Conservation (phyloP, 129 eudicot genomes). For the Flaveria linearis region DNA sequence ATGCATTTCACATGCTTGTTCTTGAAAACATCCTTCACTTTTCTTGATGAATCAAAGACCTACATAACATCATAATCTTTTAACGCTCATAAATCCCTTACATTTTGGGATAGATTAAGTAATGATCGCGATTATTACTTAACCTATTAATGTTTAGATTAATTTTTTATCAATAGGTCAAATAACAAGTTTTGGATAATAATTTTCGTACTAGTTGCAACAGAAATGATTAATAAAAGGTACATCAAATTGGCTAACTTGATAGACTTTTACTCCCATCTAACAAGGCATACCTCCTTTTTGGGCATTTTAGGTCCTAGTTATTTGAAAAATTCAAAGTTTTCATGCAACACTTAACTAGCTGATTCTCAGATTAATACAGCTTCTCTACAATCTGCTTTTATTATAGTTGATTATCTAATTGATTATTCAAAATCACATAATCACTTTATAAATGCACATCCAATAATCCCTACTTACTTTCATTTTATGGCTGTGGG, state of each 20-base stretch:
- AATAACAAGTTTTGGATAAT: background rate
- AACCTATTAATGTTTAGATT: background rate
- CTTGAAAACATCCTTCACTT: conserved; percentile 52
- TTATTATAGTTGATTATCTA: background rate
- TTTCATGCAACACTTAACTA: too few species aligned
- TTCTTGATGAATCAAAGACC: conserved; percentile 72
- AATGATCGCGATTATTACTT: background rate
- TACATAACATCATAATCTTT: conserved; percentile 28
- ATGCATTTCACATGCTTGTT: conserved; percentile 64
- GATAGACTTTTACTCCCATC: background rate
- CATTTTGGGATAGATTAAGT: background rate
- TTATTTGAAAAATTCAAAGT: background rate
- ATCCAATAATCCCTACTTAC: conserved; percentile 31
- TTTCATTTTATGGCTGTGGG: conserved; percentile 69
- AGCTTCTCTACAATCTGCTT: background rate
- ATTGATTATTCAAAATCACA: background rate
- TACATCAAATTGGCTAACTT: background rate
- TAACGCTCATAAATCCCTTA: background rate
- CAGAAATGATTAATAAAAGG: background rate
- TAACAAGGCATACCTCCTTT: background rate
- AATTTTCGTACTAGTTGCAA: background rate
- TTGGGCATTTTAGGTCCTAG: background rate
- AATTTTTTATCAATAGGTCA: background rate
- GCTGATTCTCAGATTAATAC: too few species aligned
- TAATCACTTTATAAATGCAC: background rate